Base-by-base conservation (phyloP, 129 eudicot species). In the Heracleum sosnowskyi region DNA sequence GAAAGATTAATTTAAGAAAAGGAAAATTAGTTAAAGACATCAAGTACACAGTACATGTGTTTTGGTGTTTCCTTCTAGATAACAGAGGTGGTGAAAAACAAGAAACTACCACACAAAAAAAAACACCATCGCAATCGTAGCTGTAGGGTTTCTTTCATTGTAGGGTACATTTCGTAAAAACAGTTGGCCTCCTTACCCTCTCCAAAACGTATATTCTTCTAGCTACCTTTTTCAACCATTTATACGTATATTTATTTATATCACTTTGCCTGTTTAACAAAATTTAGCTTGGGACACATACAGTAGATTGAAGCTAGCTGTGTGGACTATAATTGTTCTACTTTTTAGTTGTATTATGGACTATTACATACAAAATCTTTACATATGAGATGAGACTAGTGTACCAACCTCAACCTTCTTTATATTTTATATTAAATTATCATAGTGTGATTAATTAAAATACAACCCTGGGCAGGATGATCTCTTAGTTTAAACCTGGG, bases 31-130 rank as follows among this genome's bases (percentile, higher is more conserved):
- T n/a, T n/a, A n/a, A n/a, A n/a, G n/a, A n/a, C n/a, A n/a, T n/a
- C n/a, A n/a, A n/a, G n/a, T n/a, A n/a, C n/a, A n/a, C n/a, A n/a
- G 47, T 40, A 3, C 36, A 72, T 41, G 53, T 72, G 36, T 11
- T 72, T 41, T 11, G 45, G 76, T 72, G 11, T n/a, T n/a, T 72
- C 76, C 51, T 72, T 72, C 76, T 72, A 72, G 76, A 72, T 72
- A n/a, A 72, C 29, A 24, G 51, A 26, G 29, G 76, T 13, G 76
- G 36, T 72, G 76, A 72, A 72, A 72, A 37, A 37, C 44, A 70
- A 35, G 46, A 42, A 70, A 37, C 44, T 35, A 35, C 6, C 10
- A 39, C 44, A 70, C 16, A 26, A 20, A 33, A 33, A 39, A 39
- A 37, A 15, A 18, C 74, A 69, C 44, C 44, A 20, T 36, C 31